phyloP scores from a whole-genome alignment of 495 filamentous ascomycete genomes.

The Podospora comata region DNA sequence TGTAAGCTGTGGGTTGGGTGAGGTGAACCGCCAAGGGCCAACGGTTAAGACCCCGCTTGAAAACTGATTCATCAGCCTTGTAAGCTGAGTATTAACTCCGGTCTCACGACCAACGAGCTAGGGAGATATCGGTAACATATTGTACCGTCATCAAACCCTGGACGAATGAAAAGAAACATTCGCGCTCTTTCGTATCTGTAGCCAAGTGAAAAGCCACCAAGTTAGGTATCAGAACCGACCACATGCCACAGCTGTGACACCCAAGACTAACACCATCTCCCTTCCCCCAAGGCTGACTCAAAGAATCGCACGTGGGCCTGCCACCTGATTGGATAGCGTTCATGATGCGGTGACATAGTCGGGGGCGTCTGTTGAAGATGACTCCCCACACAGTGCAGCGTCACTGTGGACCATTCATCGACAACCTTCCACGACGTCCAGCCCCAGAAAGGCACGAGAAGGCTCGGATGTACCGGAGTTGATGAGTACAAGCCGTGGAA shows the following conservation, averaged over 20 bases:
- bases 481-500: not conserved
- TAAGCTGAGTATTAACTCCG: not conserved
- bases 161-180: no score
- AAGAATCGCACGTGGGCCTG: not conserved
- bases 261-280: not conserved
- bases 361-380: not conserved
- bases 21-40: not conserved
- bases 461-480: slow-evolving; percentile 1
- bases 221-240: not conserved
- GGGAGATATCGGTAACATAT: not conserved
- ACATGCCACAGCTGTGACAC: not conserved
- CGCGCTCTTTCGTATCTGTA: no score
- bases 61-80: not conserved
- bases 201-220: not conserved
- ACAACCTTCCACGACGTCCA: not conserved
- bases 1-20: not conserved
- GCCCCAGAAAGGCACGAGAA: not conserved
- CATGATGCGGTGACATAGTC: not conserved
- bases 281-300: slow-evolving; percentile 1
- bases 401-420: slow-evolving; percentile 1
- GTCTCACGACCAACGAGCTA: not conserved
- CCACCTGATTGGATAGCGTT: not conserved
- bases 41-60: not conserved
- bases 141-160: no score
- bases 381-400: slow-evolving; percentile 17